Evolutionary conservation across 768 basidiomycete genomes (phyloP).

Genomic region (Tricholoma flavovirens): DNA sequence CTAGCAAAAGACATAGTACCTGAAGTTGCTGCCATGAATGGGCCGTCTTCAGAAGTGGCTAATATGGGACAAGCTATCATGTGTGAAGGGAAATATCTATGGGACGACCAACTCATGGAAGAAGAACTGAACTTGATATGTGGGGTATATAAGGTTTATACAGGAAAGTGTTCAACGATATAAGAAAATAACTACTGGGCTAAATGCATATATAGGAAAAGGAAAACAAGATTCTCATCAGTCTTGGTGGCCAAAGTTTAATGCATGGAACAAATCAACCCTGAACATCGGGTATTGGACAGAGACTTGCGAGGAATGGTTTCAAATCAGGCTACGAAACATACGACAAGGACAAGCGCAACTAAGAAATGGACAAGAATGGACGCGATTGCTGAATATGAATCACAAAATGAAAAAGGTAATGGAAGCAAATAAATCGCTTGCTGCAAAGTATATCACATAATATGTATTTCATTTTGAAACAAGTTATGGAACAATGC

Average conservation of each 20-base stretch:
- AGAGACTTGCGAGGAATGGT: conserved; percentile 13
- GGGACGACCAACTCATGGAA: not conserved
- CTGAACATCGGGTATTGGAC: conserved; percentile 13
- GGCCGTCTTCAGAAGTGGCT: not conserved
- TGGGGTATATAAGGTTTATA: not conserved
- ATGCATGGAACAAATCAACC: conserved; percentile 1
- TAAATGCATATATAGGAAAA: not conserved
- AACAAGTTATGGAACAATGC: too few relatives aligned
- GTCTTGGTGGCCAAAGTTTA: too few relatives aligned
- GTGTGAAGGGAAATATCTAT: not conserved
- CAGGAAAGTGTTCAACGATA: not conserved
- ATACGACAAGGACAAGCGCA: not conserved
- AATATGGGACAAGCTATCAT: not conserved
- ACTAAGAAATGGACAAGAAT: not conserved
- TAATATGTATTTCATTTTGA: too few relatives aligned
- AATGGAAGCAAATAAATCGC: not conserved
- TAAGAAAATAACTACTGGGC: not conserved
- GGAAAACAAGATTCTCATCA: too few relatives aligned
- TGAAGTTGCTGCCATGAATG: not conserved
- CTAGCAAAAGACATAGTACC: not conserved
- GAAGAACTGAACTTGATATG: not conserved
- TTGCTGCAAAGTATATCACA: too few relatives aligned
- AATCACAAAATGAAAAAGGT: not conserved
- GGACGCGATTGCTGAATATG: not conserved
- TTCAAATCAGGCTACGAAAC: not conserved